Conservation (phyloP, 2,329 filamentous ascomycete species). For the Fonsecaea multimorphosa region DNA sequence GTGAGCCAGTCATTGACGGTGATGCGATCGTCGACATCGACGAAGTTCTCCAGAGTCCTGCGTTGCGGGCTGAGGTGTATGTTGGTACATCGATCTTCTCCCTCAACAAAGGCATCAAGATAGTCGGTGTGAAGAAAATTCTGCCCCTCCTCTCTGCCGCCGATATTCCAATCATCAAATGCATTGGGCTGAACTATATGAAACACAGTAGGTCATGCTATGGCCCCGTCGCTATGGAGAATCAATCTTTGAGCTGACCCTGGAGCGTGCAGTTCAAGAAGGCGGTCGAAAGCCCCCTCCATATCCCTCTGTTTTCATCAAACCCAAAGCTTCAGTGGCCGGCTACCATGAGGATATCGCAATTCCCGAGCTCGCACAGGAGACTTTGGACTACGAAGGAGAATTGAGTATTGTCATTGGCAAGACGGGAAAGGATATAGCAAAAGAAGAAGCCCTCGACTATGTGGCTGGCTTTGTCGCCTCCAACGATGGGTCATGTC, state of each 20-base stretch:
- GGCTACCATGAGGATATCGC: constrained; percentile 38
- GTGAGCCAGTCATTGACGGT: no score
- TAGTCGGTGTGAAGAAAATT: not conserved
- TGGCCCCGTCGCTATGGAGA: no score
- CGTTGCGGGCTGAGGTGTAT: no score
- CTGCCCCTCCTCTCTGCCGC: constrained; percentile 18
- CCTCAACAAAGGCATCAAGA: no score
- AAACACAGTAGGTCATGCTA: constrained; percentile 49
- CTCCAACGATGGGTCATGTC: constrained; percentile 60
- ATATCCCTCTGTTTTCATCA: constrained; percentile 50
- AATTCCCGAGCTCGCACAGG: constrained; percentile 49
- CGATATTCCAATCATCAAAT: constrained; percentile 63
- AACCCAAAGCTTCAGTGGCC: constrained; percentile 43
- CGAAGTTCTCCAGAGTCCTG: no score
- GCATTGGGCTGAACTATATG: constrained; percentile 54
- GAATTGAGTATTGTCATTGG: constrained; percentile 56
- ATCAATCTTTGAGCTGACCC: no score
- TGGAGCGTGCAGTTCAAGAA: constrained; percentile 45
- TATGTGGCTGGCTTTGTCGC: constrained; percentile 62
- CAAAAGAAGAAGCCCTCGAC: constrained; percentile 51
- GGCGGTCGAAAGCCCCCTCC: constrained; percentile 48
- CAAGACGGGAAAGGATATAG: constrained; percentile 59
- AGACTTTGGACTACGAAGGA: constrained; percentile 40
- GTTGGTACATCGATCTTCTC: no score
- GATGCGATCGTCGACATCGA: no score